These are phyloP conservation scores for Oryza rufipogon DNA, from an alignment of 176 grass and related monocot species.

Conservation along the genomic window DNA sequence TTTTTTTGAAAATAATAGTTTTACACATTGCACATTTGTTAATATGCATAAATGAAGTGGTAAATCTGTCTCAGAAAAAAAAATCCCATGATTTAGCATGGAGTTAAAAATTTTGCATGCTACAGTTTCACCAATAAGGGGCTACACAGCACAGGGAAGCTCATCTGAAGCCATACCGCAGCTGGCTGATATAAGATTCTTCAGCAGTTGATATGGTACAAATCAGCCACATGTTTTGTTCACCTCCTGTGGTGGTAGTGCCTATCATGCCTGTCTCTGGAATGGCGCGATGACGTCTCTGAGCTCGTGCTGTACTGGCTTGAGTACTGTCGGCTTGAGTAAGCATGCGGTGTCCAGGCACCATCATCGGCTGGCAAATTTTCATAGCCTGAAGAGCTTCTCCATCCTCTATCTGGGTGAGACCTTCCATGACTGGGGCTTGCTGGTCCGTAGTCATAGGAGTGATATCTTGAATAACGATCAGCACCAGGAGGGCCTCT, in stretches of 20 bases:
- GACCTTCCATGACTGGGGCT: constrained; percentile 54
- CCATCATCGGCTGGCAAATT: constrained; percentile 43
- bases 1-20: background rate
- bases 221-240: constrained; percentile 23
- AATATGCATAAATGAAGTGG: background rate
- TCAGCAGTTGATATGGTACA: constrained; percentile 27
- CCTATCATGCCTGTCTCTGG: constrained; percentile 57
- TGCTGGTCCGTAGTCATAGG: constrained; percentile 47
- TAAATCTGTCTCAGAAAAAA: background rate
- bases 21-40: background rate
- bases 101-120: too few relatives aligned
- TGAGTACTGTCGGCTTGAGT: constrained; percentile 41
- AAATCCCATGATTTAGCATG: background rate
- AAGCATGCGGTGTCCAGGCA: constrained; percentile 43
- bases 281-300: constrained; percentile 39
- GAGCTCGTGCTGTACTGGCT: constrained; percentile 38
- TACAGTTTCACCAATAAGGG: background rate
- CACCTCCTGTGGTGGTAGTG: constrained; percentile 53
- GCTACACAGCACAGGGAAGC: background rate
- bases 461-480: constrained; percentile 63
- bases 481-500: constrained; percentile 45
- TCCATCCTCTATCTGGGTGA: constrained; percentile 55
- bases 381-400: constrained; percentile 56
- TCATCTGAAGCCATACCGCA: background rate
- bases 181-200: background rate